Evolutionary conservation across 306 rosid species (phyloP).

Genomic region (Vigna hirtella): DNA sequence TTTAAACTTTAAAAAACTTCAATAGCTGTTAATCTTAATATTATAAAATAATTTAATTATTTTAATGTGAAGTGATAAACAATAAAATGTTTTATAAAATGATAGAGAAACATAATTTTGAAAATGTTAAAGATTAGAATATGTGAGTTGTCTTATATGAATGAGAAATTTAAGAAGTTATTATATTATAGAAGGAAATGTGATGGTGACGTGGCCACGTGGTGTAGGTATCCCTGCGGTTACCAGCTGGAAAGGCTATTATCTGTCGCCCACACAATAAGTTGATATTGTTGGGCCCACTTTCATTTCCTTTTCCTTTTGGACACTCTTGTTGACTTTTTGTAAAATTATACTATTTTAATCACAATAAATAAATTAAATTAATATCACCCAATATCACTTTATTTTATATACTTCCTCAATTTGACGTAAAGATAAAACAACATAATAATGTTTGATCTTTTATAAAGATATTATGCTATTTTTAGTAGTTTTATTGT

Average conservation of each 20-base stretch:
- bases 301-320: not conserved
- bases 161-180: not conserved
- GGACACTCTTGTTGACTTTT: not conserved
- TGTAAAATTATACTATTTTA: not conserved
- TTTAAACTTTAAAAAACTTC: not conserved
- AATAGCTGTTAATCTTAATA: not conserved
- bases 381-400: not conserved
- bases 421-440: too few relatives aligned
- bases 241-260: slow-evolving; percentile 52
- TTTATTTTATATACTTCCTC: not conserved
- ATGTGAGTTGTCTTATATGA: not conserved
- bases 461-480: too few relatives aligned
- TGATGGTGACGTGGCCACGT: slow-evolving; percentile 54
- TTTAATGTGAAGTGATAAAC: not conserved
- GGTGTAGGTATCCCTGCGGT: slow-evolving; percentile 29
- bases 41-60: not conserved
- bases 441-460: too few relatives aligned
- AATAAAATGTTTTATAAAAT: not conserved
- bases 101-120: not conserved
- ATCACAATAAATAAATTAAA: too few relatives aligned
- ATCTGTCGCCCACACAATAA: slow-evolving; percentile 2
- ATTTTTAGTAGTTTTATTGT: too few relatives aligned
- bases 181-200: not conserved
- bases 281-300: slow-evolving; percentile 14
- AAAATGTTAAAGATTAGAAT: not conserved